Evolutionary conservation across 2,329 filamentous ascomycete species (phyloP), one percentile per base, ranked within the genome.

Genomic region (Arthrobotrys sphaeroides): DNA sequence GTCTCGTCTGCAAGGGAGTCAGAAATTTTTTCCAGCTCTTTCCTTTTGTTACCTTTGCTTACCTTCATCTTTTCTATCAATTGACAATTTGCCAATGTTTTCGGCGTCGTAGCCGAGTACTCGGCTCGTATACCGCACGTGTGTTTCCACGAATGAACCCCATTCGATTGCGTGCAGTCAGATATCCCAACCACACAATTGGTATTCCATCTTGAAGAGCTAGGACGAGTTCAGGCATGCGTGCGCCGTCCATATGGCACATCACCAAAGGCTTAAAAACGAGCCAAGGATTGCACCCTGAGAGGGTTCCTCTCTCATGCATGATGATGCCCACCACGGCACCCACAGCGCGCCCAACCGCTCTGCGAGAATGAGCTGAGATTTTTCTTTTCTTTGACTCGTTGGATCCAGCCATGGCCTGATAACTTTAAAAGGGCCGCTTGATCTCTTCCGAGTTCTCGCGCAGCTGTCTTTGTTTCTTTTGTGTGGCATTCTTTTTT

Each of bases 271-370:
- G 68, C 60, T 42, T 64, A 55, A 73, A 13, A 47, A 31, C 12
- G 6, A 51, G 49, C 59, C 62, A 38, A 49, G 36, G 33, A 26
- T 40, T 55, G 16, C 18, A 36, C 28, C 31, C 16, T 13, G 31
- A 38, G 16, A 33, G 51, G 31, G 7, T 36, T 24, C 31, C 31
- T 38, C 18, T 55, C 13, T 24, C n/a, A 64, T 65, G 68, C 68
- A 65, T 61, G 61, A 73, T 55, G 69, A 73, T 65, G 49, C 26
- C 60, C 60, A 65, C 60, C 47, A 42, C 42, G 67, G 66, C 62
- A 40, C 45, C 18, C 49, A 36, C 55, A 60, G 51, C 20, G 43
- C n/a, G 55, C 55, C n/a, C 24, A 31, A 31, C 40, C 36, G 16
- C 31, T 12, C 16, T 38, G 51, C 20, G 51, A 31, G 51, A 55